Base-by-base conservation (phyloP, 495 filamentous ascomycete genomes). In the Hypoxylon lienhwacheense region DNA sequence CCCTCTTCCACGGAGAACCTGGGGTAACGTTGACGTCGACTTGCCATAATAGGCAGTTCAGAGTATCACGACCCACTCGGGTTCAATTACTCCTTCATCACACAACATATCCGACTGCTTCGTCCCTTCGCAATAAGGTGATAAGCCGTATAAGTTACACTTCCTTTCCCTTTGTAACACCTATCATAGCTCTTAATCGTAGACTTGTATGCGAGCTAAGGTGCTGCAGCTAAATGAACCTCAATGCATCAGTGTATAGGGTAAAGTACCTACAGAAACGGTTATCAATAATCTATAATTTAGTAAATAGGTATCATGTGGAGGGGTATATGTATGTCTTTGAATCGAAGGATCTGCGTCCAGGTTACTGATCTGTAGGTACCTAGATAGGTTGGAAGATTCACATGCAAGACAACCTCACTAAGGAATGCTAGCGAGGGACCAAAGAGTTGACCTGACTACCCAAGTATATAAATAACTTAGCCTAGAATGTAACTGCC, bases 1-100 rank as follows among this genome's bases (percentile, higher is more conserved):
- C 33, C 3, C 20, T 15, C 43, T 32, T 31, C 34, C 42, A 41
- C 16, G 19, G 31, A 34, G 50, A 55, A 55, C 31, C 58, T 52
- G 58, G 58, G 58, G 58, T 61, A 61, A 61, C 58, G 58, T 61
- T 55, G 17, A 61, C 47, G 16, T 17, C 47, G 58, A 61, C 29
- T 55, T 52, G 34, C 58, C 43, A 1, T 12, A 61, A 47, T n/a
- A 47, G 58, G 58, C 42, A 61, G 58, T 47, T 54, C 58, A 24
- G 14, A 44, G 16, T 15, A 16, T n/a, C 16, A 5, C 25, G 47
- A 20, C 41, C 58, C 58, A 47, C 58, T 47, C 36, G 16, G 21
- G 33, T 42, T 52, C n/a, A 17, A 28, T 19, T 25, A 21, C 37
- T 29, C 33, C 36, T 22, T 14, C 21, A 11, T 39, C 34, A 50